Percentiles rank a stretch among this genome's conserved stretches.
Evolutionary conservation across 2,329 filamentous ascomycete species (phyloP).

Genomic region (Lachnellula occidentalis): DNA sequence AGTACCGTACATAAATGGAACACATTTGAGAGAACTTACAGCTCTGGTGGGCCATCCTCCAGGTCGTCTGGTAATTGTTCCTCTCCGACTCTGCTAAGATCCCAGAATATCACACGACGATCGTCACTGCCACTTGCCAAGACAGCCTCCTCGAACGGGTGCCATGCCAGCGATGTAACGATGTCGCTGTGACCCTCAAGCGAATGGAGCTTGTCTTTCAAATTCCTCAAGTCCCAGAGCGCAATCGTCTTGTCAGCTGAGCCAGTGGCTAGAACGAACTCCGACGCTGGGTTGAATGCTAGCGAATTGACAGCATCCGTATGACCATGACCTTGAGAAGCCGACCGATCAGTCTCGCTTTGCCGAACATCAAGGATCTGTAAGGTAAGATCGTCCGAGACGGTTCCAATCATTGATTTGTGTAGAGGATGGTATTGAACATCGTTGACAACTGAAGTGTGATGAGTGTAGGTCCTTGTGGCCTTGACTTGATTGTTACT

Average conservation of each 20-base stretch:
- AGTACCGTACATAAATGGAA: slow-evolving; percentile 1
- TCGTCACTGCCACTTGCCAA: slow-evolving; percentile 91
- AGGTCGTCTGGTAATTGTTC: slow-evolving; percentile 93
- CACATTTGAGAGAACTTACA: slow-evolving; percentile 52
- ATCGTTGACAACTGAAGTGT: slow-evolving; percentile 89
- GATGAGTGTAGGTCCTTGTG: slow-evolving; percentile 74
- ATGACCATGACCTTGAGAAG: slow-evolving; percentile 70
- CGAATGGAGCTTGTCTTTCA: slow-evolving; percentile 84
- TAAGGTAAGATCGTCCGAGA: slow-evolving; percentile 90
- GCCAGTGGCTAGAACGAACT: slow-evolving; percentile 84
- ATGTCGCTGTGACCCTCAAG: slow-evolving; percentile 83
- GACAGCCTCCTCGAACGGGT: slow-evolving; percentile 83
- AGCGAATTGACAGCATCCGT: slow-evolving; percentile 93
- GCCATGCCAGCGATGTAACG: slow-evolving; percentile 91
- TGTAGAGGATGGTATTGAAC: slow-evolving; percentile 92
- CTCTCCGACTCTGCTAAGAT: slow-evolving; percentile 83
- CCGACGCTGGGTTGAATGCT: slow-evolving; percentile 87
- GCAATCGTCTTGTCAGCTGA: slow-evolving; percentile 94
- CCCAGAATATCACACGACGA: slow-evolving; percentile 92
- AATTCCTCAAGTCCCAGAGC: slow-evolving; percentile 89
- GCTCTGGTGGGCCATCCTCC: slow-evolving; percentile 89
- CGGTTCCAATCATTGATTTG: slow-evolving; percentile 79
- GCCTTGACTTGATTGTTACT: slow-evolving; percentile 67
- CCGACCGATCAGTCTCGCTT: slow-evolving; percentile 58
- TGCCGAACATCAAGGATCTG: slow-evolving; percentile 86